Percentiles rank a stretch among this genome's conserved stretches.
Conservation (phyloP, 2,329 filamentous ascomycete species). For the Arthrinium puccinioides region DNA sequence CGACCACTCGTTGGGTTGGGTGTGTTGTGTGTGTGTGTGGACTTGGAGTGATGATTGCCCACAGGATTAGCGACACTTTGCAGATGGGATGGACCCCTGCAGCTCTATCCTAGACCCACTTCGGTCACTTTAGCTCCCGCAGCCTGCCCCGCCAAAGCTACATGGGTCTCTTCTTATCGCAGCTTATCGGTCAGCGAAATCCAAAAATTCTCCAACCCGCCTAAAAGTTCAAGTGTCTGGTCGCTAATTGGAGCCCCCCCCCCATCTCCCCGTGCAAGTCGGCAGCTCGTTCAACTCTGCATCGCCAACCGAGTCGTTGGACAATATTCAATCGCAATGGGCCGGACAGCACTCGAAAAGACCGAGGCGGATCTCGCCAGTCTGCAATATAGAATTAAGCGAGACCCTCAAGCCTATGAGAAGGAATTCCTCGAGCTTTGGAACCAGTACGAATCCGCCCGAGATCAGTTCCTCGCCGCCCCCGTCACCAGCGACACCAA, state of each 20-base stretch:
- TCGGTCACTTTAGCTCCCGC: too few relatives aligned
- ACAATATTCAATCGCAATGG: slow-evolving; percentile 41
- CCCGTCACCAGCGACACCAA: slow-evolving; percentile 71
- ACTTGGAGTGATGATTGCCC: too few relatives aligned
- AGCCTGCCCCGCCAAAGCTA: neutral
- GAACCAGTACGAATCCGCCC: slow-evolving; percentile 84
- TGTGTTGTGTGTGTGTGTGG: too few relatives aligned
- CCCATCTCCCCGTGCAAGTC: neutral
- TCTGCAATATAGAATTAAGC: slow-evolving; percentile 84
- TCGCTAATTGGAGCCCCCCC: neutral
- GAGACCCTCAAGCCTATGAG: slow-evolving; percentile 81
- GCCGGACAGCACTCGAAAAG: slow-evolving; percentile 90
- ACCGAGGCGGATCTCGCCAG: slow-evolving; percentile 87
- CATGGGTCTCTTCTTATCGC: slow-evolving; percentile 1
- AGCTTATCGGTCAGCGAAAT: neutral
- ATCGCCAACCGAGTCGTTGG: neutral
- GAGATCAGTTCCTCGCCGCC: slow-evolving; percentile 83
- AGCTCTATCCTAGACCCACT: too few relatives aligned
- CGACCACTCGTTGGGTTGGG: too few relatives aligned
- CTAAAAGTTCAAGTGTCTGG: neutral
- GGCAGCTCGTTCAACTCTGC: too few relatives aligned
- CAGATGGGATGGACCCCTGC: too few relatives aligned
- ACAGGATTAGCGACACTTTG: too few relatives aligned
- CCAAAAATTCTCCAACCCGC: slow-evolving; percentile 1
- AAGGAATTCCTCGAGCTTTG: slow-evolving; percentile 86